A percentile compares a stretch with the other conserved stretches of the same genome.
Conservation (phyloP, 257 asterid genomes). For the Fraxinus cuspidata region DNA sequence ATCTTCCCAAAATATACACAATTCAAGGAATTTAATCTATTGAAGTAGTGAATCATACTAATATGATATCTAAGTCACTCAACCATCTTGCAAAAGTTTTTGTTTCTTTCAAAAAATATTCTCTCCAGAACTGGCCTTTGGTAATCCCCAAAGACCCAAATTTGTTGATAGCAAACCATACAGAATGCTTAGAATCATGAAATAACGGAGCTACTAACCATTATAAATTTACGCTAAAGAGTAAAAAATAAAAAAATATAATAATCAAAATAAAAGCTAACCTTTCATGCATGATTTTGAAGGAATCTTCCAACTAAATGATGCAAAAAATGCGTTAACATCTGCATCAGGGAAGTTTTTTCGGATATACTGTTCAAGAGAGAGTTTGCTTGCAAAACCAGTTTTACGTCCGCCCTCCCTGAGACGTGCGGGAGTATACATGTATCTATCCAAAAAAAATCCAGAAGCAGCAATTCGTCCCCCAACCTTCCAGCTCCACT, state of each 20-base stretch:
- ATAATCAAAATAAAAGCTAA: slow-evolving; percentile 24
- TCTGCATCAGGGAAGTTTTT: slow-evolving; percentile 56
- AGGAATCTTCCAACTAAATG: slow-evolving; percentile 91
- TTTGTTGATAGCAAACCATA: background rate
- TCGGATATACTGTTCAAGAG: slow-evolving; percentile 54
- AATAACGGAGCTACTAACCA: background rate
- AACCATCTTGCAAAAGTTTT: background rate
- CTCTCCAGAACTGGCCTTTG: background rate
- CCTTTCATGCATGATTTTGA: slow-evolving; percentile 43
- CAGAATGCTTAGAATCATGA: background rate
- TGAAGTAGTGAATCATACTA: background rate
- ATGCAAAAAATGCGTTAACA: slow-evolving; percentile 58
- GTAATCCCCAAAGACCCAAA: background rate
- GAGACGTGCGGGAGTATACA: slow-evolving; percentile 61
- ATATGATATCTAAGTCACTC: background rate
- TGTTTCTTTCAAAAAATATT: background rate
- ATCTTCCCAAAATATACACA: background rate
- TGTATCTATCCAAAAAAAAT: slow-evolving; percentile 61
- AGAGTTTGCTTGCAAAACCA: slow-evolving; percentile 61
- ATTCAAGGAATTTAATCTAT: background rate
- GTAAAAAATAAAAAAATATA: background rate
- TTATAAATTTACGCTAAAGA: background rate
- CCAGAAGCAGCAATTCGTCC: slow-evolving; percentile 57
- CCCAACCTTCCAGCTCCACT: slow-evolving; percentile 90
- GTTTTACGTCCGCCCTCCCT: slow-evolving; percentile 30